Conservation (phyloP, 306 rosid genomes). For the Bauhinia variegata region DNA sequence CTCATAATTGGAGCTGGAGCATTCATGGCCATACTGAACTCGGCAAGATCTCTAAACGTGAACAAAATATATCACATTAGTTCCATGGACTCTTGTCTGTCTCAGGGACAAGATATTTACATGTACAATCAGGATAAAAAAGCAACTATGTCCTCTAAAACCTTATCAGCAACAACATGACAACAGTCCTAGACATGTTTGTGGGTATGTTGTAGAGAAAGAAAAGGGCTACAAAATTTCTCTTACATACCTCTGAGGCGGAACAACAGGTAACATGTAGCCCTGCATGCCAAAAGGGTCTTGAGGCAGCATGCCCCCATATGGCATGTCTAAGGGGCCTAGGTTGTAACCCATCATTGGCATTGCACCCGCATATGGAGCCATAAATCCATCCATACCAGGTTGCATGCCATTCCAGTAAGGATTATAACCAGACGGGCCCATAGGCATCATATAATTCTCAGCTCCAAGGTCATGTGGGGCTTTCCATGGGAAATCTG, state of each 20-base stretch:
- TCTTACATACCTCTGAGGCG: slow-evolving; percentile 76
- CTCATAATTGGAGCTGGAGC: slow-evolving; percentile 78
- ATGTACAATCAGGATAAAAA: slow-evolving; percentile 14
- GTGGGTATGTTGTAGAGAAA: not conserved
- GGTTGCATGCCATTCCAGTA: slow-evolving; percentile 96
- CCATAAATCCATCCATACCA: slow-evolving; percentile 84
- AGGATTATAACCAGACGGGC: slow-evolving; percentile 77
- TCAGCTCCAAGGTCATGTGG: slow-evolving; percentile 77
- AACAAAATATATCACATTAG: slow-evolving; percentile 23
- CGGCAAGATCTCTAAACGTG: slow-evolving; percentile 81
- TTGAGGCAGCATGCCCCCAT: slow-evolving; percentile 69
- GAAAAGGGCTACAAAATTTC: not conserved
- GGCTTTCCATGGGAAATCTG: slow-evolving; percentile 88
- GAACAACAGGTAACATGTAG: slow-evolving; percentile 75
- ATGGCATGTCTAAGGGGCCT: slow-evolving; percentile 90
- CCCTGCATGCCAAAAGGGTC: slow-evolving; percentile 83
- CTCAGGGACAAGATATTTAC: not conserved
- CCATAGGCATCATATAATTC: slow-evolving; percentile 92
- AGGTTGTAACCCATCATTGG: slow-evolving; percentile 75
- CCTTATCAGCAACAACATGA: slow-evolving; percentile 10
- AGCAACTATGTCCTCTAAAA: not conserved
- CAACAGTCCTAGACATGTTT: not conserved
- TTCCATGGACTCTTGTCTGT: not conserved
- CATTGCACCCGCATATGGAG: slow-evolving; percentile 79
- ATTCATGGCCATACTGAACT: slow-evolving; percentile 76